Conservation (phyloP, 768 basidiomycete genomes). For the Lentinula sp. region DNA sequence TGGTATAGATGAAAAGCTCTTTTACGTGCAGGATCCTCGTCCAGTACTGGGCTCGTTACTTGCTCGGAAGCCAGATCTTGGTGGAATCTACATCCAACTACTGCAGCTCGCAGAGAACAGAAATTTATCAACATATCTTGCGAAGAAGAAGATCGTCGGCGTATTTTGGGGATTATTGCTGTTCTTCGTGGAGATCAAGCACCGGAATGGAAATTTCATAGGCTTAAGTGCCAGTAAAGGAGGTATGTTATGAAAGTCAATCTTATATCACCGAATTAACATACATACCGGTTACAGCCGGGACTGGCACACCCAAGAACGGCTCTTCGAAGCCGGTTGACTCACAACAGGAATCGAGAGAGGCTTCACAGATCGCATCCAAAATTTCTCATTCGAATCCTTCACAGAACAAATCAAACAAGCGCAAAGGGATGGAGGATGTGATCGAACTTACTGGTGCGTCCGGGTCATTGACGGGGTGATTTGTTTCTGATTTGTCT, state of each 20-base stretch:
- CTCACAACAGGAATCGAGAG: not conserved
- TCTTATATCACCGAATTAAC: not conserved
- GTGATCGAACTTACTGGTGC: no score
- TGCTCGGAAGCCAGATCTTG: not conserved
- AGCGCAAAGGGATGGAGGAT: no score
- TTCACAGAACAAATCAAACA: no score
- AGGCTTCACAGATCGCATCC: no score
- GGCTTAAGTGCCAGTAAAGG: no score
- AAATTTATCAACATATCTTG: not conserved
- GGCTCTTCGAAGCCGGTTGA: not conserved
- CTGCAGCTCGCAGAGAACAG: not conserved
- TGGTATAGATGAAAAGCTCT: not conserved
- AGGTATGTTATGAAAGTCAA: no score
- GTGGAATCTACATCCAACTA: not conserved
- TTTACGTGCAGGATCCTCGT: not conserved
- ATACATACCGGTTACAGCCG: no score
- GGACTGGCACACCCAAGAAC: not conserved
- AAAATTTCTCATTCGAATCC: no score
- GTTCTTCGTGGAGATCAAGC: not conserved
- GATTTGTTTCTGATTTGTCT: no score
- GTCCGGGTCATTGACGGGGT: no score
- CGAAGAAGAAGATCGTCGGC: not conserved
- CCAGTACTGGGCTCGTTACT: not conserved
- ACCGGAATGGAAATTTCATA: not conserved
- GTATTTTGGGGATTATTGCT: not conserved